These are phyloP conservation scores for Aegilops sharonensis DNA, from an alignment of 176 grass and related monocot genomes.

Conservation along the genomic window DNA sequence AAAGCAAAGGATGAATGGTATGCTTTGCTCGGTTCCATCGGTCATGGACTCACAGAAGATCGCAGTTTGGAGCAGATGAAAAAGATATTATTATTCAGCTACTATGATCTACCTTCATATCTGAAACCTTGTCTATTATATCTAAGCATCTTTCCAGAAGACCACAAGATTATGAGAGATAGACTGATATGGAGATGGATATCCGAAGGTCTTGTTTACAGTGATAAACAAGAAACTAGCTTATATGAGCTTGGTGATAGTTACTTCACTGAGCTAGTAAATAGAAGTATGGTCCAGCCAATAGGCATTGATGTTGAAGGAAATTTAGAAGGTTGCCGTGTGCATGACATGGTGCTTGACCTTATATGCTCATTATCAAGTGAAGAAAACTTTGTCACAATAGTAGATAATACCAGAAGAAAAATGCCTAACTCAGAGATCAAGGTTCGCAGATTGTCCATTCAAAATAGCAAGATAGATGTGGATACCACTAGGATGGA, in stretches of 20 bases:
- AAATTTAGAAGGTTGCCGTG: neutral
- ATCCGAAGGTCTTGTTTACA: neutral
- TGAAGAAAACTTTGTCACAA: neutral
- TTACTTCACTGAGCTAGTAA: neutral
- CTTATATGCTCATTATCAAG: neutral
- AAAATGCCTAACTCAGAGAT: neutral
- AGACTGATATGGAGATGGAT: neutral
- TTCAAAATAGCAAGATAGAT: neutral
- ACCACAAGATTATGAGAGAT: rapidly evolving
- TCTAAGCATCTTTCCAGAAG: neutral
- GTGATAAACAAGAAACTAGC: neutral
- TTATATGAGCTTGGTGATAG: neutral
- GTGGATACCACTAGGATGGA: neutral
- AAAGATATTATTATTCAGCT: neutral
- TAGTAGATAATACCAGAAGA: neutral
- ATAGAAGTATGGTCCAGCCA: neutral
- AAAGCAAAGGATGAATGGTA: neutral
- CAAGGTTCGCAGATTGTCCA: neutral
- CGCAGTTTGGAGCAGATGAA: neutral
- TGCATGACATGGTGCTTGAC: neutral
- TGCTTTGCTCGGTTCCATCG: neutral
- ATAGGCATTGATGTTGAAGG: neutral
- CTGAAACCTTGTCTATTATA: neutral
- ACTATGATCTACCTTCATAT: neutral
- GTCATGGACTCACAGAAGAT: neutral